A percentile compares a stretch with the other conserved stretches of the same genome.
Evolutionary conservation across 2,329 filamentous ascomycete genomes (phyloP).

Genomic region (Ceratocystiopsis brevicomis): DNA sequence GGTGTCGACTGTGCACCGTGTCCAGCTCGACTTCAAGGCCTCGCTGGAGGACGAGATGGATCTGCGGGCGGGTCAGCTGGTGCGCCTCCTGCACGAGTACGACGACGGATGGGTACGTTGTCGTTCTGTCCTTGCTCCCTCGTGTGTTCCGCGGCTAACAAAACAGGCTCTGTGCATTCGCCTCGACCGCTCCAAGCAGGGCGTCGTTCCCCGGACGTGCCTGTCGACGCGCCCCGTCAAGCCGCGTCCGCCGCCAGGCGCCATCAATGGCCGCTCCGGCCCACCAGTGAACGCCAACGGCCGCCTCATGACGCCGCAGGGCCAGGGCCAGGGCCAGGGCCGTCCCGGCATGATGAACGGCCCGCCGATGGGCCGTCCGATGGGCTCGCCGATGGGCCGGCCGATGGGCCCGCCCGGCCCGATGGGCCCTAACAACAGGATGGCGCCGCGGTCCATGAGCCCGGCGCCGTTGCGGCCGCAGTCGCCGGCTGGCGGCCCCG

Average conservation of each 20-base stretch:
- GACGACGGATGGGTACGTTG: constrained; percentile 88
- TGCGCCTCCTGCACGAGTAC: constrained; percentile 83
- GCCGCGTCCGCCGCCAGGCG: constrained; percentile 42
- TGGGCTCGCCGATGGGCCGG: constrained; percentile 9
- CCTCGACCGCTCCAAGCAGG: constrained; percentile 78
- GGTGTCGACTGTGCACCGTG: constrained; percentile 58
- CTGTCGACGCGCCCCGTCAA: constrained; percentile 83
- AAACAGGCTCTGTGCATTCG: constrained; percentile 72
- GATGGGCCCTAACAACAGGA: constrained; percentile 8
- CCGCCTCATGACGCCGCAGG: background rate
- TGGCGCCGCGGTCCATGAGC: background rate
- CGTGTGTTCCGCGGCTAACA: constrained; percentile 1
- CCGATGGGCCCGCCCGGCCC: constrained; percentile 18
- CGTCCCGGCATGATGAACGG: constrained; percentile 3
- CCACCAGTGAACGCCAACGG: constrained; percentile 30
- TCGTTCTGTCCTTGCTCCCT: background rate
- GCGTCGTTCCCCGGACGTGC: constrained; percentile 85
- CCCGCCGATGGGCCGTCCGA: constrained; percentile 13
- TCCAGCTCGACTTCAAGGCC: constrained; percentile 85
- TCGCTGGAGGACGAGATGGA: constrained; percentile 84
- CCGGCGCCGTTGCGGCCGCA: constrained; percentile 9
- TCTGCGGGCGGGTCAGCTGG: constrained; percentile 61
- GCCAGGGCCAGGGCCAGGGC: background rate
- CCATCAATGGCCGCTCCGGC: constrained; percentile 20
- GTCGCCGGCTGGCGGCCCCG: constrained; percentile 15